Conservation (phyloP, 208 protist genomes). For the Trypanosoma boissoni region DNA sequence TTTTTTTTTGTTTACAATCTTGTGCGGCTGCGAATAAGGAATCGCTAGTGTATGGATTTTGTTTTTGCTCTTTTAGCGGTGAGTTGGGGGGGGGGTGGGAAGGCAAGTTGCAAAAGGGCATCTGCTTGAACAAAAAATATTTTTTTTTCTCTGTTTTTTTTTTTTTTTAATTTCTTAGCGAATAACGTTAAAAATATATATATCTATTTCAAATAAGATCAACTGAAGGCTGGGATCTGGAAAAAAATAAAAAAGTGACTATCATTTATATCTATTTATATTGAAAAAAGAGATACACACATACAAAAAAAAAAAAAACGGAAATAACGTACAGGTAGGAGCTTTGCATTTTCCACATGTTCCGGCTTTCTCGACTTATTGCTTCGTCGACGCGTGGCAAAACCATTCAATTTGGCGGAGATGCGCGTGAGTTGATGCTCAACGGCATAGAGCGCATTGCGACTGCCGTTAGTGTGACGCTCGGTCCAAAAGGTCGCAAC, state of each 20-base stretch:
- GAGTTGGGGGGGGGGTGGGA: not conserved
- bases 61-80: not conserved
- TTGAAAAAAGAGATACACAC: not conserved
- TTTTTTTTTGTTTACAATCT: no score
- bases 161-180: no score
- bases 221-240: no score
- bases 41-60: no score
- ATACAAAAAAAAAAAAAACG: not conserved
- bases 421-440: slow-evolving; percentile 94
- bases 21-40: no score
- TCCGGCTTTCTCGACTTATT: slow-evolving; percentile 18
- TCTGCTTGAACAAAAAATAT: slow-evolving; percentile 4
- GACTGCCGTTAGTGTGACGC: slow-evolving; percentile 96
- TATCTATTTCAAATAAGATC: no score
- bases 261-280: not conserved
- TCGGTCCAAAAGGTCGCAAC: slow-evolving; percentile 99
- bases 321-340: not conserved
- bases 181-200: no score
- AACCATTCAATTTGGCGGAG: slow-evolving; percentile 95
- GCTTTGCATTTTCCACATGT: slow-evolving; percentile 7
- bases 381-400: slow-evolving; percentile 65
- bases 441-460: slow-evolving; percentile 96
- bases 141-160: slow-evolving; percentile 9
- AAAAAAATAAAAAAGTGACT: no score
- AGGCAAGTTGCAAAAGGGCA: not conserved